These are phyloP conservation scores for Talaromyces sp. DNA, from an alignment of 2,329 filamentous ascomycete genomes.

Conservation along the genomic window DNA sequence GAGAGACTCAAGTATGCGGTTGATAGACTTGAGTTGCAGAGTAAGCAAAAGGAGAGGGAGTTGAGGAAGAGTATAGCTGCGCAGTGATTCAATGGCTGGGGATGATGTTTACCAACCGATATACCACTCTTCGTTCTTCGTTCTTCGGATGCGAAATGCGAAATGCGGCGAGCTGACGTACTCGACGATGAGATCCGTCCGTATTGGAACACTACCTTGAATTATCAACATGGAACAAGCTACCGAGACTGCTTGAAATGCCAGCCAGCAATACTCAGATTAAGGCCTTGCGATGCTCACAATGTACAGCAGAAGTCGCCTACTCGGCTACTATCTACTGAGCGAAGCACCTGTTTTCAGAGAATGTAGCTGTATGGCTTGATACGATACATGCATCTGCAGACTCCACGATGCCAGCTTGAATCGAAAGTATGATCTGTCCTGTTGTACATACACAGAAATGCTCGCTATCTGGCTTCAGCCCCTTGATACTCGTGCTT, in stretches of 20 bases:
- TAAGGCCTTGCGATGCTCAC: neutral
- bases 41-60: slow-evolving; percentile 70
- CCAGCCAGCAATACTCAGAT: neutral
- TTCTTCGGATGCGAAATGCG: neutral
- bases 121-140: neutral
- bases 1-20: slow-evolving; percentile 83
- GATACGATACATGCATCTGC: neutral
- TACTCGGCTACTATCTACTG: neutral
- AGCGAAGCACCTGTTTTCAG: neutral
- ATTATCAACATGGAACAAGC: neutral
- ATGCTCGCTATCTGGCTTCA: too few relatives aligned
- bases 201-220: neutral
- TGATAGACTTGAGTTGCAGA: slow-evolving; percentile 78
- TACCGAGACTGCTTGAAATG: neutral
- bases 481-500: too few relatives aligned
- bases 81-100: slow-evolving; percentile 27
- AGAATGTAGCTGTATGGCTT: too few relatives aligned
- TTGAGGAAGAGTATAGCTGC: slow-evolving; percentile 69
- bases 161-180: too few relatives aligned
- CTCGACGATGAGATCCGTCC: neutral
- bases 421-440: neutral
- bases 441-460: neutral
- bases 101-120: neutral
- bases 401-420: neutral
- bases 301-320: neutral